These are phyloP conservation scores for Aspergillus terreus DNA, from an alignment of 2,329 filamentous ascomycete genomes.

Conservation along the genomic window DNA sequence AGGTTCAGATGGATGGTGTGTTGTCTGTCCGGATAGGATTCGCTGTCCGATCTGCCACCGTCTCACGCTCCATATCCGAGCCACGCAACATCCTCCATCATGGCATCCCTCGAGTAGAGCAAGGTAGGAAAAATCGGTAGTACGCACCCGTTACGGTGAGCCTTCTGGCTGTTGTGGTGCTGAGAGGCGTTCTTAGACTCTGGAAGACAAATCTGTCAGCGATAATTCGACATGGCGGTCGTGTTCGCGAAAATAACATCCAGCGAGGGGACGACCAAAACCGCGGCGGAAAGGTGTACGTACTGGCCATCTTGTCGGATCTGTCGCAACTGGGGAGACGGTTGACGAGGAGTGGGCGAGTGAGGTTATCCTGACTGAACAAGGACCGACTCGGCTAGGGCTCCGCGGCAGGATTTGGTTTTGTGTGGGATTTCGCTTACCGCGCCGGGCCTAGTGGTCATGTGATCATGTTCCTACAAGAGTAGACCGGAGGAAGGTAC, in stretches of 20 bases:
- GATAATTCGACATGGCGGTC: slow-evolving; percentile 5
- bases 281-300: slow-evolving; percentile 19
- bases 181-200: slow-evolving; percentile 99
- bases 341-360: slow-evolving; percentile 35
- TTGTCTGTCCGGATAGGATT: neutral
- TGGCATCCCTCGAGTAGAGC: neutral
- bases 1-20: neutral
- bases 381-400: slow-evolving; percentile 31
- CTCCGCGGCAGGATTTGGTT: slow-evolving; percentile 17
- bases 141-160: slow-evolving; percentile 96
- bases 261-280: neutral
- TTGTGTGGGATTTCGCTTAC: slow-evolving; percentile 43
- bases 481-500: neutral
- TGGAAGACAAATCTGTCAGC: slow-evolving; percentile 43
- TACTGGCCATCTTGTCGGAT: slow-evolving; percentile 47
- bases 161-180: slow-evolving; percentile 98
- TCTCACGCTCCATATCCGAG: slow-evolving; percentile 2
- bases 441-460: slow-evolving; percentile 17
- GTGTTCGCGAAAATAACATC: neutral
- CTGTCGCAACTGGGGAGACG: slow-evolving; percentile 35
- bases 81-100: slow-evolving; percentile 9
- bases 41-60: neutral
- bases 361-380: slow-evolving; percentile 33
- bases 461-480: neutral
- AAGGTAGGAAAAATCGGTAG: slow-evolving; percentile 9